These are phyloP conservation scores for Nigrograna mackinnonii DNA, from an alignment of 2,329 filamentous ascomycete species.

Conservation along the genomic window DNA sequence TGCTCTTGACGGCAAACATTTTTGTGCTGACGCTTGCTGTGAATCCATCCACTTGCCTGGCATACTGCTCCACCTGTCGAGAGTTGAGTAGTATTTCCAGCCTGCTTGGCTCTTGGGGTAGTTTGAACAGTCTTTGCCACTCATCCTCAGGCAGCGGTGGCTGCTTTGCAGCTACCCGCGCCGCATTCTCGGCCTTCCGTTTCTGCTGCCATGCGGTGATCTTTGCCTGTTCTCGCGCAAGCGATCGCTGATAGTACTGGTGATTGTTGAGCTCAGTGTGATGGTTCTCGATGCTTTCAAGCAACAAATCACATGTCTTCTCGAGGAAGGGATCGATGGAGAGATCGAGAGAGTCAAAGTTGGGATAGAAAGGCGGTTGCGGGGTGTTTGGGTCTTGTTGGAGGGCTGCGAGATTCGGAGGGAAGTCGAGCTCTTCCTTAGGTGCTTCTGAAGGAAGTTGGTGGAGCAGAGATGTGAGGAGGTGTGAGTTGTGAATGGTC, in stretches of 20 bases:
- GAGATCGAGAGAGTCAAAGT: slow-evolving; percentile 86
- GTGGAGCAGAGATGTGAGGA: slow-evolving; percentile 93
- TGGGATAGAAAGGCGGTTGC: slow-evolving; percentile 74
- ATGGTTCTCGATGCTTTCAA: slow-evolving; percentile 96
- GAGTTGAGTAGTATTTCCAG: slow-evolving; percentile 94
- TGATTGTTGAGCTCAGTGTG: slow-evolving; percentile 99
- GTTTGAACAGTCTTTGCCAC: slow-evolving; percentile 98
- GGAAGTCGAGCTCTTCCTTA: slow-evolving; percentile 71
- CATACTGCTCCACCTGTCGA: slow-evolving; percentile 96
- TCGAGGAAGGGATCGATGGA: slow-evolving; percentile 97
- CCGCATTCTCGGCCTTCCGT: slow-evolving; percentile 93
- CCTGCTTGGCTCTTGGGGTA: slow-evolving; percentile 90
- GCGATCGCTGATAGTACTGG: slow-evolving; percentile 93
- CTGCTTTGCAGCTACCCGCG: slow-evolving; percentile 84
- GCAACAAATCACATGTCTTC: slow-evolving; percentile 94
- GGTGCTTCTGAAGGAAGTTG: slow-evolving; percentile 75
- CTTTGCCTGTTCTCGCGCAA: slow-evolving; percentile 93
- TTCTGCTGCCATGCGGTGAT: slow-evolving; percentile 96
- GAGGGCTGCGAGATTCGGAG: slow-evolving; percentile 78
- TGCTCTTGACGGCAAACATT: slow-evolving; percentile 93
- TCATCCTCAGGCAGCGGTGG: slow-evolving; percentile 89
- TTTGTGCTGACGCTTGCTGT: slow-evolving; percentile 89
- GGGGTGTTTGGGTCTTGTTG: slow-evolving; percentile 64
- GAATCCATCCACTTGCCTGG: slow-evolving; percentile 95
- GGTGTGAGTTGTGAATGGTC: slow-evolving; percentile 92